A percentile compares a stretch with the other conserved stretches of the same genome.
phyloP scores from a whole-genome alignment of 1,139 yeast species.

The Pichia sp. region DNA sequence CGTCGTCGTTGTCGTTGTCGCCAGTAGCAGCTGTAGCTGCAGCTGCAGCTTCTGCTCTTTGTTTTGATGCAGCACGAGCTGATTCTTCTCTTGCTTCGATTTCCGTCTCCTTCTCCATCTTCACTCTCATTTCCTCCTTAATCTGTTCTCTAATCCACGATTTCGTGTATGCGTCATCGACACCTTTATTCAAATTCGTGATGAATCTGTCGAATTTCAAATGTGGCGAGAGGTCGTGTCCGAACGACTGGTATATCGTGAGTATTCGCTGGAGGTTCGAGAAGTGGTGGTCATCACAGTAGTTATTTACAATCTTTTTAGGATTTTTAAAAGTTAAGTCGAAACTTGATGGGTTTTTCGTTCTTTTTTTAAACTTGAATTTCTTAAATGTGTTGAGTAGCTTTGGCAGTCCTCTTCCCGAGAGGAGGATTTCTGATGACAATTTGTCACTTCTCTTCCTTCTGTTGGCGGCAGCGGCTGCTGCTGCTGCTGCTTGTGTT shows the following conservation, averaged over 20 bases:
- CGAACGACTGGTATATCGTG: constrained; percentile 33
- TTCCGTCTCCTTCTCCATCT: constrained; percentile 14
- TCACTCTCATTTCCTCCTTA: constrained; percentile 17
- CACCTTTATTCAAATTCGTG: constrained; percentile 23
- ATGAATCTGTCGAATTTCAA: constrained; percentile 30
- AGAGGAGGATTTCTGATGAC: constrained; percentile 28
- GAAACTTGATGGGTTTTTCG: neutral
- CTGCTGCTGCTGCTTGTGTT: constrained; percentile 4
- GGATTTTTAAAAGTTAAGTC: neutral
- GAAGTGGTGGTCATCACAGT: constrained; percentile 26
- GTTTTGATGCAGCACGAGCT: no score
- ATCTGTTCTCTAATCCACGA: constrained; percentile 14
- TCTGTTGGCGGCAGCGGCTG: constrained; percentile 13
- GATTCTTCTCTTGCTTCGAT: no score
- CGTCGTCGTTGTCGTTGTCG: constrained; percentile 18
- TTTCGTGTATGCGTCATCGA: constrained; percentile 19
- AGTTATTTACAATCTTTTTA: neutral
- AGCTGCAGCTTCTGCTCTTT: no score
- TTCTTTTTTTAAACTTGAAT: constrained; percentile 24
- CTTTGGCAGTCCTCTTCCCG: constrained; percentile 30
- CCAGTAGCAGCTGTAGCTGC: no score
- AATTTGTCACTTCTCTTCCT: constrained; percentile 26
- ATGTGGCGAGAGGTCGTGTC: constrained; percentile 33
- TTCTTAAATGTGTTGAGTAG: constrained; percentile 20
- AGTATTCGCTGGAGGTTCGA: constrained; percentile 30